Evolutionary conservation across 139 green algal genomes (phyloP), one percentile per base, ranked within the genome.

Genomic region (Picochlorum sp.): DNA sequence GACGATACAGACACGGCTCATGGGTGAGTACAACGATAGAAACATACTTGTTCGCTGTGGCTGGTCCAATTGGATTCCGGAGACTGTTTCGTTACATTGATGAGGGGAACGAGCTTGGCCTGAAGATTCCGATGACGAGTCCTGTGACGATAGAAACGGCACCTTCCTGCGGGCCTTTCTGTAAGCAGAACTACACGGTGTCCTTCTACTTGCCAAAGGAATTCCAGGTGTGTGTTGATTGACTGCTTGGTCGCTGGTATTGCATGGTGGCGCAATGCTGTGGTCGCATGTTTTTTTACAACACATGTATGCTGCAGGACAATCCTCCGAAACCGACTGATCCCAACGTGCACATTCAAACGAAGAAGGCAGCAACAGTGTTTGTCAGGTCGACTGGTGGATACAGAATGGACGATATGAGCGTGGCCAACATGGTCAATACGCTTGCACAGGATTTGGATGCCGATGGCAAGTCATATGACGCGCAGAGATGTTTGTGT

Each of bases 131-230:
- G 3, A 91, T 92, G 85, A 90, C 83, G 0, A 76, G 77, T 0
- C 84, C 86, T 3, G 84, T 86, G 2, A 4, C 16, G 15, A 66
- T 41, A 20, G 3, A 10, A 20, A 59, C 6, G 5, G 10, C 21
- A 23, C 10, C 44, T 21, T 62, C 20, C 2, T 20, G 63, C 6
- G 76, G 72, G 14, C 61, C 68, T 18, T 74, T 71, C 26, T 87
- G 81, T 62, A 69, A 84, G 64, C 75, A 78, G 44, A 72, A 80
- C 67, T 94, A 88, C 66, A 86, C 62, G 37, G 63, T 92, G 14
- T 73, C 64, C 11, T 94, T 94, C 71, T 91, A 81, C 57, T 69
- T 92, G 8, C 86, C 86, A 0, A 77, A 71, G 10, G 67, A 78
- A 3, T 67, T 79, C 50, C 83, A 93, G 34, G 34, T 41, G 34